phyloP scores from a whole-genome alignment of 116 monocot genomes.

The Papilionanthe hybrid region DNA sequence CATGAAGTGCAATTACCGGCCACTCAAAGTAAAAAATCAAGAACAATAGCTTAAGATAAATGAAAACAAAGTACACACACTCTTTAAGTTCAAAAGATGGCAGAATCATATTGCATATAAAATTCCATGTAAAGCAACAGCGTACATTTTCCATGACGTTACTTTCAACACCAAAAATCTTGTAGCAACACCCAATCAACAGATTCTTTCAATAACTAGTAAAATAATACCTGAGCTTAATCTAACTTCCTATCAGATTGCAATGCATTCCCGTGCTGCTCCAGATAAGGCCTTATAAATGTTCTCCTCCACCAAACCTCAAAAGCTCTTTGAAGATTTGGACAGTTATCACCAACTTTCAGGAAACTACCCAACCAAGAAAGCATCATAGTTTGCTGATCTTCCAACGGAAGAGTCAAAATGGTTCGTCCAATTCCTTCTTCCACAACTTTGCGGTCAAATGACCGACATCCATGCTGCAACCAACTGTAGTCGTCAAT shows the following conservation, averaged over 20 bases:
- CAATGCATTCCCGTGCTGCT: slow-evolving; percentile 37
- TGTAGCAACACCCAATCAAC: background rate
- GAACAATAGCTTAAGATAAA: background rate
- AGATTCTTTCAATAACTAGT: background rate
- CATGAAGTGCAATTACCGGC: background rate
- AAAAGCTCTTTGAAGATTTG: slow-evolving; percentile 94
- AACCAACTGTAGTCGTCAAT: slow-evolving; percentile 92
- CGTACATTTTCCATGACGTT: background rate
- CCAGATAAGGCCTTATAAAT: slow-evolving; percentile 85
- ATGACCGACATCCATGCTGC: slow-evolving; percentile 82
- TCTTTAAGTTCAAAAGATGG: background rate
- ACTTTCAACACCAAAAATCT: background rate
- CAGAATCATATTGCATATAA: background rate
- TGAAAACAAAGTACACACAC: background rate
- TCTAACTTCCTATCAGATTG: slow-evolving; percentile 25
- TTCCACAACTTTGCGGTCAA: slow-evolving; percentile 87
- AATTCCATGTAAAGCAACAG: background rate
- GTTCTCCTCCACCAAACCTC: slow-evolving; percentile 99
- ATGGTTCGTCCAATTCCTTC: slow-evolving; percentile 96
- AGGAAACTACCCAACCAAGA: slow-evolving; percentile 90
- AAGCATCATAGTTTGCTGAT: slow-evolving; percentile 88
- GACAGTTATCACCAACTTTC: slow-evolving; percentile 87
- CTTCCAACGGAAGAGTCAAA: slow-evolving; percentile 87
- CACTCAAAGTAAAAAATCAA: background rate
- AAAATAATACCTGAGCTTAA: background rate